phyloP scores from a whole-genome alignment of 441 rosid genomes.

The Macaranga tanarius region DNA sequence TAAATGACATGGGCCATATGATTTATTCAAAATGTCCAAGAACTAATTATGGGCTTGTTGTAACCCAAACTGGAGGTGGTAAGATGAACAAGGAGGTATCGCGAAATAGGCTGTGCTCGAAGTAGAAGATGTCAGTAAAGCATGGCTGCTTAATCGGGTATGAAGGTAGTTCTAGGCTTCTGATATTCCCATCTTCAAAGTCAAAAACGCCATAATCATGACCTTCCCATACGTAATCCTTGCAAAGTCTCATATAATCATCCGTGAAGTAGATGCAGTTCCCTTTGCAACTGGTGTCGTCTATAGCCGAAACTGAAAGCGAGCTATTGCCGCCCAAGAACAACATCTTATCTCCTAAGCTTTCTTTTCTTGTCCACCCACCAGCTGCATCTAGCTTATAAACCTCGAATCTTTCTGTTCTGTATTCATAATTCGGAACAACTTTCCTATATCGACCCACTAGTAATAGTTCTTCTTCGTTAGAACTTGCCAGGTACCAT shows the following conservation, averaged over 20 bases:
- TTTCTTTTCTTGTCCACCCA: slow-evolving; percentile 6
- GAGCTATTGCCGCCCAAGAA: slow-evolving; percentile 19
- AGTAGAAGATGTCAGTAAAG: neutral
- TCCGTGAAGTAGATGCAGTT: slow-evolving; percentile 24
- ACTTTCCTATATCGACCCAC: slow-evolving; percentile 7
- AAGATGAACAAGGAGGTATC: slow-evolving; percentile 12
- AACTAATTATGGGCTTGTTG: slow-evolving; percentile 4
- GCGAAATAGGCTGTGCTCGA: slow-evolving; percentile 3
- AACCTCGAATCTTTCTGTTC: slow-evolving; percentile 18
- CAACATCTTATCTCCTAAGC: slow-evolving; percentile 14
- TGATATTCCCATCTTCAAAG: slow-evolving; percentile 4
- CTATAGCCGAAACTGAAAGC: neutral
- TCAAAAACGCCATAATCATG: slow-evolving; percentile 15
- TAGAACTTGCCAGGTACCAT: slow-evolving; percentile 11
- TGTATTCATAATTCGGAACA: slow-evolving; percentile 17
- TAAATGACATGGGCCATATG: too few species aligned
- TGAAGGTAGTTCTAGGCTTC: slow-evolving; percentile 3
- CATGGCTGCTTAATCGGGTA: slow-evolving; percentile 15
- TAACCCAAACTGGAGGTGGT: slow-evolving; percentile 25
- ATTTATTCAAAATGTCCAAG: too few species aligned
- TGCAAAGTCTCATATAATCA: slow-evolving; percentile 15
- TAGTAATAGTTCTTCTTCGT: slow-evolving; percentile 12
- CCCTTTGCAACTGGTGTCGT: neutral
- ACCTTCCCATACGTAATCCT: slow-evolving; percentile 25
- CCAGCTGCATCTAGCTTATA: neutral